Evolutionary conservation across 495 filamentous ascomycete genomes (phyloP).

Genomic region (Elasticomyces elasticus): DNA sequence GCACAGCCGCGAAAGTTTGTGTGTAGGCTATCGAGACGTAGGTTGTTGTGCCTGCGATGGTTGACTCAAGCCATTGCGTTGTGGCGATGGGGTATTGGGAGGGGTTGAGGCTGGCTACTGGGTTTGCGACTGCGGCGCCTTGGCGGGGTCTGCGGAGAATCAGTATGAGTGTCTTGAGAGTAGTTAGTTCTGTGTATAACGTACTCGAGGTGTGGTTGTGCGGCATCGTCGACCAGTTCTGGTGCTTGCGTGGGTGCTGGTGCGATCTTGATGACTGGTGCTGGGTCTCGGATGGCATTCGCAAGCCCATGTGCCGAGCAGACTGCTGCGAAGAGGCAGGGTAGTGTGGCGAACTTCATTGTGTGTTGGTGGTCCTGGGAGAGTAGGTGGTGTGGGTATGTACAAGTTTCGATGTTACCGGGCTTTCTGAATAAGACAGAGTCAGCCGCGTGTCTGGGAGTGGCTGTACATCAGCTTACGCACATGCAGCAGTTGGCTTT

Average conservation of each 20-base stretch:
- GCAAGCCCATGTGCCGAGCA: not conserved
- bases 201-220: constrained; percentile 2
- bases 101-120: not conserved
- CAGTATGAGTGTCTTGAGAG: not conserved
- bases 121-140: constrained; percentile 2
- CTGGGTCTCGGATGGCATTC: not conserved
- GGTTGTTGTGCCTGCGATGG: constrained; percentile 1
- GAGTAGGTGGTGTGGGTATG: not conserved
- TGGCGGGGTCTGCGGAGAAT: constrained; percentile 8
- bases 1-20: constrained; percentile 17
- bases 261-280: not conserved
- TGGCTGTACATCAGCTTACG: not conserved
- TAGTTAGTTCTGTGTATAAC: not conserved
- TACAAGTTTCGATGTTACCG: not conserved
- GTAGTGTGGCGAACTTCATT: not conserved
- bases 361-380: not conserved
- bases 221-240: not conserved
- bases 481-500: not conserved
- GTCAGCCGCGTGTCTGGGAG: not conserved
- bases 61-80: constrained; percentile 10
- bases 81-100: constrained; percentile 9
- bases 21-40: constrained; percentile 16
- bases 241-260: not conserved
- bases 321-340: constrained; percentile 1
- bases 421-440: not conserved